Conservation (phyloP, 441 rosid species). For the Populus hybrid region DNA sequence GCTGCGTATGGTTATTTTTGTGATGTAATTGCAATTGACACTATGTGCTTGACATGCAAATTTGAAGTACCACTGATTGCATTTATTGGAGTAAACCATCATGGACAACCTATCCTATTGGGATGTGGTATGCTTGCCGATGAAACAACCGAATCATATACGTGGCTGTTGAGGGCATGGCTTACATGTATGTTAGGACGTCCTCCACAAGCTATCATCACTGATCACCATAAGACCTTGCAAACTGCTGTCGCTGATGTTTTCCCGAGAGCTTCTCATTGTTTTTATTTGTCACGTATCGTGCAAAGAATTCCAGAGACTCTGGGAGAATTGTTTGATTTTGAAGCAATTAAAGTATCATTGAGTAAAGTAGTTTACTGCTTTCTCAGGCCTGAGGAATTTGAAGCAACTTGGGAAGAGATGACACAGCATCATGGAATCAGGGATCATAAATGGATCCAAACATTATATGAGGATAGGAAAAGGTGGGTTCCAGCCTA, state of each 20-base stretch:
- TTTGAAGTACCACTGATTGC: slow-evolving; percentile 46
- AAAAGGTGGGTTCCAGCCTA: slow-evolving; percentile 48
- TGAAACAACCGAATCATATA: slow-evolving; percentile 39
- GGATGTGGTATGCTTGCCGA: slow-evolving; percentile 52
- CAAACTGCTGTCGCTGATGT: slow-evolving; percentile 46
- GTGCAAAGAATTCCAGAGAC: slow-evolving; percentile 38
- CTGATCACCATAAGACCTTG: slow-evolving; percentile 35
- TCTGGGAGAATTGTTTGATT: slow-evolving; percentile 30
- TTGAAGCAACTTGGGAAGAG: slow-evolving; percentile 50
- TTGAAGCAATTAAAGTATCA: slow-evolving; percentile 33
- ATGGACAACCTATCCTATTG: slow-evolving; percentile 32
- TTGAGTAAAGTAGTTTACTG: slow-evolving; percentile 26
- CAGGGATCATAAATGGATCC: slow-evolving; percentile 41
- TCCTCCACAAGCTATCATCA: slow-evolving; percentile 46
- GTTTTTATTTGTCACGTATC: slow-evolving; percentile 31
- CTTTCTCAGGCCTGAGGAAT: slow-evolving; percentile 48
- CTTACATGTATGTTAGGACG: slow-evolving; percentile 55
- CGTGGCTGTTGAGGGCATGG: slow-evolving; percentile 62
- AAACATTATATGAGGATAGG: slow-evolving; percentile 42
- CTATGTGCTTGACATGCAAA: slow-evolving; percentile 35
- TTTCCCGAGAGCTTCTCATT: slow-evolving; percentile 52
- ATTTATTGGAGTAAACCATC: slow-evolving; percentile 49
- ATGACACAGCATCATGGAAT: slow-evolving; percentile 36
- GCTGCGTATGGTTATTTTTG: slow-evolving; percentile 44
- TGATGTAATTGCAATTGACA: slow-evolving; percentile 44